phyloP scores from a whole-genome alignment of 164 flowering plant species.

The Buxus sempervirens region DNA sequence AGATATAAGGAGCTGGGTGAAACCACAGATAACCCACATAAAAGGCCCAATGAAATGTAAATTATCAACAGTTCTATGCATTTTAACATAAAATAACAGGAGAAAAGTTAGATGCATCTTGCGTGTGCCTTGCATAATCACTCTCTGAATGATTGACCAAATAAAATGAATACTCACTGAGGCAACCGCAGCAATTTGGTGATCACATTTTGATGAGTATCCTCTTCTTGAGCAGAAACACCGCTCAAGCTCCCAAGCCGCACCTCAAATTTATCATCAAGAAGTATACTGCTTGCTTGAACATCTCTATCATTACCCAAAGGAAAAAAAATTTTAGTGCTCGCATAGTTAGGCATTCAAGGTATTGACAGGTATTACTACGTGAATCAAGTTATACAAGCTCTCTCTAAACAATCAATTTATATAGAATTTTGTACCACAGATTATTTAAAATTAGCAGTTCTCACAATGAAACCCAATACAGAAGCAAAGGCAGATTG shows the following conservation, averaged over 20 bases:
- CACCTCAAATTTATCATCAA: constrained; percentile 98
- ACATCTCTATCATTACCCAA: constrained; percentile 62
- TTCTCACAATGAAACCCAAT: constrained; percentile 1
- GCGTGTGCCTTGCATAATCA: not conserved
- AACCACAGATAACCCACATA: not conserved
- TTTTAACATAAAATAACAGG: not conserved
- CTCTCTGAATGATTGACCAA: constrained; percentile 3
- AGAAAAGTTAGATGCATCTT: not conserved
- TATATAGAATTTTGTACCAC: not conserved
- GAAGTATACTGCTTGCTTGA: constrained; percentile 96
- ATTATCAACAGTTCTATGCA: not conserved
- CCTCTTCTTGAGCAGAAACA: constrained; percentile 79
- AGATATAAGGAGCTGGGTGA: not conserved
- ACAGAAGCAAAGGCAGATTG: not conserved
- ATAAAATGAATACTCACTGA: constrained; percentile 54
- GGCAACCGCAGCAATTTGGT: constrained; percentile 77
- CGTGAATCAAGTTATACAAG: not conserved
- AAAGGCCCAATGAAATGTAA: not conserved
- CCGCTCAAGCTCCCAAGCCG: constrained; percentile 92
- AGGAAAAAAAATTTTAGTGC: constrained; percentile 13
- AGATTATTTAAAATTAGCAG: not conserved
- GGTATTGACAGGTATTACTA: not conserved
- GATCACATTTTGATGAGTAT: constrained; percentile 64
- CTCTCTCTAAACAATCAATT: not conserved
- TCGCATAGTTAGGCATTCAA: constrained; percentile 7